A percentile compares a stretch with the other conserved stretches of the same genome.
Conservation (phyloP, 441 rosid genomes). For the Geranium incanum region DNA sequence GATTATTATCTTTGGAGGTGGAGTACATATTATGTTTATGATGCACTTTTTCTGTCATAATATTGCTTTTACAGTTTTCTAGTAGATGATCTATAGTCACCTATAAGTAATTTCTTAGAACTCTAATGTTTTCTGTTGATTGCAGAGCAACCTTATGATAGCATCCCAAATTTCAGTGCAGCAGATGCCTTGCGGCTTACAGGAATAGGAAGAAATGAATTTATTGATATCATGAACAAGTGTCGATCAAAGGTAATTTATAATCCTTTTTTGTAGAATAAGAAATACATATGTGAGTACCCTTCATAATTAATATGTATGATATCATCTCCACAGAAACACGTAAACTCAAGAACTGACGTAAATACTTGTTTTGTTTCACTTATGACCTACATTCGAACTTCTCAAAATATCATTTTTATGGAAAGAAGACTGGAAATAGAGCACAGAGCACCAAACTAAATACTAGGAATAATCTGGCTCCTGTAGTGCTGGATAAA, state of each 20-base stretch:
- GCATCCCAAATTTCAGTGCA: slow-evolving; percentile 98
- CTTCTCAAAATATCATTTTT: neutral
- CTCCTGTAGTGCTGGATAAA: neutral
- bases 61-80: slow-evolving; percentile 1
- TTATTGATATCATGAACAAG: slow-evolving; percentile 97
- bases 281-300: slow-evolving; percentile 14
- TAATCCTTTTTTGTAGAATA: slow-evolving; percentile 14
- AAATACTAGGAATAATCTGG: slow-evolving; percentile 5
- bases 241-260: slow-evolving; percentile 91
- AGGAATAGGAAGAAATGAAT: slow-evolving; percentile 97
- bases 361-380: neutral
- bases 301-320: neutral
- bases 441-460: neutral
- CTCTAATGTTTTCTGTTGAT: slow-evolving; percentile 24
- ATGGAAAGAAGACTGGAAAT: neutral
- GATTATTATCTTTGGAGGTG: too few relatives aligned
- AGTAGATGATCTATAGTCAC: slow-evolving; percentile 9
- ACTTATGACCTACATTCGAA: neutral
- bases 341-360: neutral
- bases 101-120: slow-evolving; percentile 16
- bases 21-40: neutral
- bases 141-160: slow-evolving; percentile 98
- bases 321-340: neutral
- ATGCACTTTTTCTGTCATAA: neutral
- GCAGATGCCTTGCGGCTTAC: slow-evolving; percentile 97